These are phyloP conservation scores for Verbena officinalis DNA, from an alignment of 257 asterid genomes.

Conservation along the genomic window DNA sequence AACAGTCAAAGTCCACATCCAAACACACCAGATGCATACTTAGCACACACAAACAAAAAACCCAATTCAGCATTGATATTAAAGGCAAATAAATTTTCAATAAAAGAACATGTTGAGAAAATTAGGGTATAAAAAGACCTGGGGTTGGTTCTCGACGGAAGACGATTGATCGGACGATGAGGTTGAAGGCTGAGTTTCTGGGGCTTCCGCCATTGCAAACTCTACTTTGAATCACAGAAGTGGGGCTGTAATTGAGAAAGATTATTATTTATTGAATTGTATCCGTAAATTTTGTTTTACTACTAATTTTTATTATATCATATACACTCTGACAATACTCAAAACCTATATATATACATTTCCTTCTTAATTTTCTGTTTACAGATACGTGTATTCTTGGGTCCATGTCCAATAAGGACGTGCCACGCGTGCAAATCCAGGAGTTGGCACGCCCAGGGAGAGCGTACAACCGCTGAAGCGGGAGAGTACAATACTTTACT, in stretches of 20 bases:
- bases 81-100: neutral
- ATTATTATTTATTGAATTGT: conserved; percentile 8
- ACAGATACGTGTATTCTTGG: conserved; percentile 12
- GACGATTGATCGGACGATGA: conserved; percentile 47
- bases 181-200: conserved; percentile 34
- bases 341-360: neutral
- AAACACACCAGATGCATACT: conserved; percentile 18
- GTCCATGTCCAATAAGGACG: conserved; percentile 23
- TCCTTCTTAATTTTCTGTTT: neutral
- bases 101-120: neutral
- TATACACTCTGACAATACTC: neutral
- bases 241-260: neutral
- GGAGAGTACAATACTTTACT: neutral
- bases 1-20: neutral
- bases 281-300: conserved; percentile 6
- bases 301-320: neutral
- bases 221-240: conserved; percentile 26
- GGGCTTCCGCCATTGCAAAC: conserved; percentile 44
- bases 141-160: conserved; percentile 28
- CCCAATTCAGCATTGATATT: neutral
- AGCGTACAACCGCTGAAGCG: conserved; percentile 2
- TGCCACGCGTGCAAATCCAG: conserved; percentile 26
- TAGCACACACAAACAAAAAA: neutral
- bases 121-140: conserved; percentile 24
- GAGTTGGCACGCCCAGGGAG: neutral